Percentiles rank a stretch among this genome's conserved stretches.
phyloP scores from a whole-genome alignment of 306 rosid species.

The Pyrus communis region DNA sequence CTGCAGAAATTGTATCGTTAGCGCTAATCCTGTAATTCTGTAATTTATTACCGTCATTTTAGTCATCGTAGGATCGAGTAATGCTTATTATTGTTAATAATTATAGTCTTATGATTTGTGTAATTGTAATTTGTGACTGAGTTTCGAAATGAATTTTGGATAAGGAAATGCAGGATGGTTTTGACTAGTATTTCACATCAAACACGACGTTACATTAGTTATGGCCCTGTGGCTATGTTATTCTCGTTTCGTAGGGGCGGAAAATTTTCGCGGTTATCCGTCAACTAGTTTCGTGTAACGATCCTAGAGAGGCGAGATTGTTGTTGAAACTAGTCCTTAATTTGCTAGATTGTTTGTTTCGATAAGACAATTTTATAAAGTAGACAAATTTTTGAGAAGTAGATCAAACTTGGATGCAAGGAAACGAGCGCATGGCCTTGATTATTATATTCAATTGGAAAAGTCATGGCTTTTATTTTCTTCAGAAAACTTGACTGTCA shows the following conservation, averaged over 20 bases:
- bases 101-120: background rate
- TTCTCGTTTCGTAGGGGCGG: background rate
- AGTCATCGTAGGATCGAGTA: background rate
- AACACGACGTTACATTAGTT: no score
- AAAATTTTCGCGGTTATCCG: background rate
- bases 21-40: background rate
- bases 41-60: background rate
- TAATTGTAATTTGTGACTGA: background rate
- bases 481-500: no score
- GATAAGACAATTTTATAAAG: no score
- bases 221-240: background rate
- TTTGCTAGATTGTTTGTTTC: no score
- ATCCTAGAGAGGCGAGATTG: background rate
- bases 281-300: background rate
- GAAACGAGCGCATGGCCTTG: no score
- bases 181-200: background rate
- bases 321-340: background rate
- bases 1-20: background rate
- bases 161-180: background rate
- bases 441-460: no score
- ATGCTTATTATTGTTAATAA: slow-evolving; percentile 2
- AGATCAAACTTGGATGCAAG: no score
- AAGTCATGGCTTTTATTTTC: no score
- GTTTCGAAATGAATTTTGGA: background rate
- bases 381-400: no score